Conservation (phyloP, 208 protist genomes). For the Trypanosoma caninum region DNA sequence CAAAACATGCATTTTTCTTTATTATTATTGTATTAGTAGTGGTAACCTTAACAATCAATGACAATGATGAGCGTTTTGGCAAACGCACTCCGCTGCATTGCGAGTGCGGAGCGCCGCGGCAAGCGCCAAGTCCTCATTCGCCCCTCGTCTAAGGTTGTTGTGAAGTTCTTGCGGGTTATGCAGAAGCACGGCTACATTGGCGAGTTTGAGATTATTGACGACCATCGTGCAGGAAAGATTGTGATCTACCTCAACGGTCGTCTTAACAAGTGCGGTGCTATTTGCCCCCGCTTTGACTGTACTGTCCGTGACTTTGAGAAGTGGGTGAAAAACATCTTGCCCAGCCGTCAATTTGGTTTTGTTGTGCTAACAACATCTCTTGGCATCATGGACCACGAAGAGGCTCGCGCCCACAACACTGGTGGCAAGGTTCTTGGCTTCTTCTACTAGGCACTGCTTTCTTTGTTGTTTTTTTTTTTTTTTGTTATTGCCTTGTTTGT, state of each 20-base stretch:
- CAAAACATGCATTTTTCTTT: not conserved
- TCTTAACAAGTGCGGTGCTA: constrained; percentile 99
- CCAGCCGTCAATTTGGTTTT: constrained; percentile 99
- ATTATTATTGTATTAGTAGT: not conserved
- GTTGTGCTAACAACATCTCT: constrained; percentile 99
- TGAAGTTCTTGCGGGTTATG: constrained; percentile 99
- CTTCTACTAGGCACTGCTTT: constrained; percentile 96
- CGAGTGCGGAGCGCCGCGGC: constrained; percentile 99
- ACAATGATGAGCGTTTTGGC: constrained; percentile 99
- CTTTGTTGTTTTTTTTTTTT: constrained; percentile 17
- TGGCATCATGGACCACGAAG: constrained; percentile 99
- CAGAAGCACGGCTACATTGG: constrained; percentile 99
- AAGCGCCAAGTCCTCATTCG: constrained; percentile 99
- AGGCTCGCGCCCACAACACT: constrained; percentile 97
- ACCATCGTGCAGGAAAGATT: constrained; percentile 99
- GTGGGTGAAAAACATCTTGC: constrained; percentile 99
- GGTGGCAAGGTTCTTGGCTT: constrained; percentile 99
- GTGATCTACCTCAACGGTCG: constrained; percentile 99
- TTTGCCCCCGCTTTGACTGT: constrained; percentile 99
- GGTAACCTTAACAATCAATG: constrained; percentile 85
- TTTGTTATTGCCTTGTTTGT: not conserved
- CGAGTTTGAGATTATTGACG: constrained; percentile 99
- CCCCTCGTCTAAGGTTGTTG: constrained; percentile 99
- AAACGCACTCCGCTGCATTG: constrained; percentile 98
- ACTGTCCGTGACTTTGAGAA: constrained; percentile 96